These are phyloP conservation scores for Carex myosuroides DNA, from an alignment of 176 grass and related monocot species.

Conservation along the genomic window DNA sequence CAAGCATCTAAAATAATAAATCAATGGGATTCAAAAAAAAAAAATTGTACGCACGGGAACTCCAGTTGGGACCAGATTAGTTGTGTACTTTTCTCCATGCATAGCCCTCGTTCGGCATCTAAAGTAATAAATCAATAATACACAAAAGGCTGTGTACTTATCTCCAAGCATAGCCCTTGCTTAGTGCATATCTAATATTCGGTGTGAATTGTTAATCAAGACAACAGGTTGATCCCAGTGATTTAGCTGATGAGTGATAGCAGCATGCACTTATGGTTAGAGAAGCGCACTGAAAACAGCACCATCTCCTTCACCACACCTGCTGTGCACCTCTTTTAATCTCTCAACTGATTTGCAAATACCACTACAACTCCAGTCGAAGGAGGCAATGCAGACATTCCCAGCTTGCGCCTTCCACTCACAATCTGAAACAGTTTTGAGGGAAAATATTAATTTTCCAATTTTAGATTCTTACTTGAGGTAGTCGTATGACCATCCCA, in stretches of 20 bases:
- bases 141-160: neutral
- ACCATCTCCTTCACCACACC: conserved; percentile 77
- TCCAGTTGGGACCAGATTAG: neutral
- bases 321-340: conserved; percentile 61
- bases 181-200: conserved; percentile 2
- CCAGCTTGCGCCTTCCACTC: conserved; percentile 87
- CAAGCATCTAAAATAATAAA: conserved; percentile 19
- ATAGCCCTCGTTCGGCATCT: neutral
- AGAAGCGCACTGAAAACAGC: conserved; percentile 67
- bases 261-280: conserved; percentile 28
- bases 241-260: neutral
- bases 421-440: conserved; percentile 44
- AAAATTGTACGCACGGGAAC: conserved; percentile 7
- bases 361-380: conserved; percentile 90
- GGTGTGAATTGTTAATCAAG: conserved; percentile 4
- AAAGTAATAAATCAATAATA: conserved; percentile 1
- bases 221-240: neutral
- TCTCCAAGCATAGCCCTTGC: conserved; percentile 4
- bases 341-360: conserved; percentile 88
- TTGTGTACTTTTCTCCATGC: neutral
- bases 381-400: conserved; percentile 68
- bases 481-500: neutral
- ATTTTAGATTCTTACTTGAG: neutral
- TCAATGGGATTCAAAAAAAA: conserved; percentile 11
- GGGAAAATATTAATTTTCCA: neutral